Evolutionary conservation across 1,284 basidiomycete genomes (phyloP).

Genomic region (Leccinum discolor): DNA sequence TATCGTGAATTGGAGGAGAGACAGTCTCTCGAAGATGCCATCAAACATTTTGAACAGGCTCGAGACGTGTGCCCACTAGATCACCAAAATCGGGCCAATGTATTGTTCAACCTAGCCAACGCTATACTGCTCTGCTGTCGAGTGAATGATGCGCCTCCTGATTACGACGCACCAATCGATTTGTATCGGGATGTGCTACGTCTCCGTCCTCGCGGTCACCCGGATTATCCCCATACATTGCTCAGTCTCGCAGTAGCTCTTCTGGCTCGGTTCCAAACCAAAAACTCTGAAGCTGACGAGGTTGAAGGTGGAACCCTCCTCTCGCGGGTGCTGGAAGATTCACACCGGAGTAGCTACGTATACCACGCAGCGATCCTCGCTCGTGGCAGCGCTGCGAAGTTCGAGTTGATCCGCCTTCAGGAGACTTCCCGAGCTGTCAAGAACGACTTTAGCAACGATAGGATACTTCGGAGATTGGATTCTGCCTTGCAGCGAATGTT

Average conservation of each 20-base stretch:
- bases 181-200: neutral
- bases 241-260: constrained; percentile 1
- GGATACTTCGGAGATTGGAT: neutral
- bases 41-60: neutral
- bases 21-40: neutral
- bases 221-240: neutral
- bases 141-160: neutral
- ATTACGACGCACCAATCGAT: neutral
- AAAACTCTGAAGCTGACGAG: neutral
- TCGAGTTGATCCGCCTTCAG: neutral
- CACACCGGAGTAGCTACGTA: neutral
- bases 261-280: neutral
- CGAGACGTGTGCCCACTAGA: neutral
- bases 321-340: neutral
- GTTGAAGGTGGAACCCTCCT: neutral
- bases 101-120: neutral
- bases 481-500: neutral
- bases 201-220: neutral
- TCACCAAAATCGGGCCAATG: neutral
- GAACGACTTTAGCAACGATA: neutral
- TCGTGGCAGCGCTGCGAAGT: neutral
- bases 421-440: neutral
- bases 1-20: neutral
- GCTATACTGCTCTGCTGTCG: neutral
- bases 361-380: neutral